Evolutionary conservation across 2,329 filamentous ascomycete genomes (phyloP).

Genomic region (Lithohypha guttulata): DNA sequence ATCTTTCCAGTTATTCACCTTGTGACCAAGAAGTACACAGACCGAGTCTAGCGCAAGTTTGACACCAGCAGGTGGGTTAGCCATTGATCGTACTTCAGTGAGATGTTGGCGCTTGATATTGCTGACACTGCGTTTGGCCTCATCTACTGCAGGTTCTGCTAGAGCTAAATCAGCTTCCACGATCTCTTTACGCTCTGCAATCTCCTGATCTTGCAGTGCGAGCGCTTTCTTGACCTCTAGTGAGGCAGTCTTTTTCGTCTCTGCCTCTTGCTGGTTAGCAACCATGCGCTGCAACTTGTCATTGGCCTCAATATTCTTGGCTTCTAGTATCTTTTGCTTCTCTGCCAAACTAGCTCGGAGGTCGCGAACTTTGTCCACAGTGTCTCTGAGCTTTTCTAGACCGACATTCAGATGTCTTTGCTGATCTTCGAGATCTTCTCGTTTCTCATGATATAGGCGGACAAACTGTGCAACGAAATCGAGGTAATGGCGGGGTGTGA

Average conservation of each 20-base stretch:
- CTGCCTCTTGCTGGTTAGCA: constrained; percentile 86
- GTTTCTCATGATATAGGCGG: constrained; percentile 94
- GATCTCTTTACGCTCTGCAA: constrained; percentile 69
- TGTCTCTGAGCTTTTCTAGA: constrained; percentile 92
- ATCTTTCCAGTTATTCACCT: constrained; percentile 79
- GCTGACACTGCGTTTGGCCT: constrained; percentile 91
- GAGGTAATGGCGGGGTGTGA: constrained; percentile 92
- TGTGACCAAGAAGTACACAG: constrained; percentile 85
- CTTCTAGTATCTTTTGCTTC: constrained; percentile 87
- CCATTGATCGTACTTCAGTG: constrained; percentile 95
- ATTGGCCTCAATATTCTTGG: constrained; percentile 89
- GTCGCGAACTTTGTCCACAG: constrained; percentile 92
- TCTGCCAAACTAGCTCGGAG: constrained; percentile 80
- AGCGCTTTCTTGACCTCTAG: constrained; percentile 79
- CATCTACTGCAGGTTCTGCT: constrained; percentile 84
- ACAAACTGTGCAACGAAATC: constrained; percentile 98
- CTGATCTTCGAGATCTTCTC: constrained; percentile 95
- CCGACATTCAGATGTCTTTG: constrained; percentile 97
- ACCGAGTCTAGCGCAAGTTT: constrained; percentile 91
- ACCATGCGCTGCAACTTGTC: constrained; percentile 97
- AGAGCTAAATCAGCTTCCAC: constrained; percentile 79
- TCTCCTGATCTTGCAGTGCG: constrained; percentile 80
- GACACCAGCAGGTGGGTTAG: constrained; percentile 80
- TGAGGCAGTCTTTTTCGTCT: constrained; percentile 78
- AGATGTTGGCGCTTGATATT: constrained; percentile 97